Percentiles rank a stretch among this genome's conserved stretches.
Conservation (phyloP, 768 basidiomycete genomes). For the Hypholoma fasciculare region DNA sequence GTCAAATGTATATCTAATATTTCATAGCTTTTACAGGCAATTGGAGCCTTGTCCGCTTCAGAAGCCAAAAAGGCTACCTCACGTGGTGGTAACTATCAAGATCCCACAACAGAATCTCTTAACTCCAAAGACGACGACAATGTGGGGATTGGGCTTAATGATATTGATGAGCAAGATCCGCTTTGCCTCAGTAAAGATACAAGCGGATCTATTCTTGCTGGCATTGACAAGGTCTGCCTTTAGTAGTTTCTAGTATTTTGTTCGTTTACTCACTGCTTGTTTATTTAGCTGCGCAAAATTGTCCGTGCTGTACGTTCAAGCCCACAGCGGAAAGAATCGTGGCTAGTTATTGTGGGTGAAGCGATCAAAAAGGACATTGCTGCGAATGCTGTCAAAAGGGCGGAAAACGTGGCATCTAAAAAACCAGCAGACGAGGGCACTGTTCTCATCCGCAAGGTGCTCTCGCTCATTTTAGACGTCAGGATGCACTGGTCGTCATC, state of each 20-base stretch:
- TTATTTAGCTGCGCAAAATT: conserved; percentile 25
- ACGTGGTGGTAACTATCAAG: conserved; percentile 19
- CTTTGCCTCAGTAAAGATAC: not conserved
- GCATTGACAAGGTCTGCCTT: conserved; percentile 17
- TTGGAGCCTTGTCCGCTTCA: conserved; percentile 22
- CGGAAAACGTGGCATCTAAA: not conserved
- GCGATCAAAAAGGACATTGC: not conserved
- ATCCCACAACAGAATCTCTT: conserved; percentile 13
- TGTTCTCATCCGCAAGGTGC: not conserved
- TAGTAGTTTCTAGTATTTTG: not conserved
- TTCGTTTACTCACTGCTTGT: not conserved
- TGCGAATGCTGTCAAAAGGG: not conserved
- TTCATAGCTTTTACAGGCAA: conserved; percentile 30
- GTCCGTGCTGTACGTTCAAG: conserved; percentile 19
- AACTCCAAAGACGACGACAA: not conserved
- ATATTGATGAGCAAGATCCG: not conserved
- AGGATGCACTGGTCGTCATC: conserved; percentile 32
- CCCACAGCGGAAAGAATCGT: conserved; percentile 21
- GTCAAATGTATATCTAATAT: not conserved
- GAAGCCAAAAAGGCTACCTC: conserved; percentile 19
- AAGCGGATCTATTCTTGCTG: conserved; percentile 3
- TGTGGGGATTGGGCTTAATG: not conserved
- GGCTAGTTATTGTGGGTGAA: conserved; percentile 17
- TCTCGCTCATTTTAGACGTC: conserved; percentile 30
- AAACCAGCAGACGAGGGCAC: not conserved